phyloP scores from a whole-genome alignment of 163 green algal genomes.

The Chlamydomonas reinhardtii region DNA sequence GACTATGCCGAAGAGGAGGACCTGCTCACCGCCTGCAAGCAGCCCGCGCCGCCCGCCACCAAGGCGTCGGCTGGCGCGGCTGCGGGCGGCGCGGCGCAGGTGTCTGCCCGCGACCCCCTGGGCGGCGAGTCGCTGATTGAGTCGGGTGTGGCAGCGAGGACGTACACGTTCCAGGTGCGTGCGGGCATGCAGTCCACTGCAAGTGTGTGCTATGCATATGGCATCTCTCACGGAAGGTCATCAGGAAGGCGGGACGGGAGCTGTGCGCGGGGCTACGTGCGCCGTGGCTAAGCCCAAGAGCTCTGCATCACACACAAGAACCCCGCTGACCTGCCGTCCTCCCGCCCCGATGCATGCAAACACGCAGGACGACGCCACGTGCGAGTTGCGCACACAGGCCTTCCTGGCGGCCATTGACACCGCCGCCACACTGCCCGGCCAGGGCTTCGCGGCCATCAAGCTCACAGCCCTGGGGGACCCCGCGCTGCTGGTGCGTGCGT shows the following conservation, averaged over 20 bases:
- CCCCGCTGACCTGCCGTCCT: no score
- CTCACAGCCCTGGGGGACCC: constrained; percentile 90
- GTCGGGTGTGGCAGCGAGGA: constrained; percentile 54
- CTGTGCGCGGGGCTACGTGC: no score
- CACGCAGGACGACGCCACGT: neutral
- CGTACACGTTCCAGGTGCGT: constrained; percentile 65
- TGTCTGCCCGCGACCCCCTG: constrained; percentile 16
- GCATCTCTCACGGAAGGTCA: no score
- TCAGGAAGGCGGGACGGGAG: no score
- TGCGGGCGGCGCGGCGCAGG: neutral
- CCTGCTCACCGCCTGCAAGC: neutral
- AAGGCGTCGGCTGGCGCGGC: neutral
- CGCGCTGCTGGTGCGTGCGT: constrained; percentile 72
- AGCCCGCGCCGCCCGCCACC: neutral
- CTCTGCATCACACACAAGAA: no score
- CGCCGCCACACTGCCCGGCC: constrained; percentile 57
- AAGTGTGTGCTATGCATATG: no score
- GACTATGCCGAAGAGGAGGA: constrained; percentile 92
- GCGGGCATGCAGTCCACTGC: no score
- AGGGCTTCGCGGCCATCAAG: constrained; percentile 89
- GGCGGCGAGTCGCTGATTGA: constrained; percentile 26
- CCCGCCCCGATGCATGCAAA: no score
- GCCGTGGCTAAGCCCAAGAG: no score
- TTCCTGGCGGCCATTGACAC: constrained; percentile 84
- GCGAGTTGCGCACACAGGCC: neutral